Evolutionary conservation across 352 stramenopile species (phyloP).

Genomic region (Pythium scleroteichum): DNA sequence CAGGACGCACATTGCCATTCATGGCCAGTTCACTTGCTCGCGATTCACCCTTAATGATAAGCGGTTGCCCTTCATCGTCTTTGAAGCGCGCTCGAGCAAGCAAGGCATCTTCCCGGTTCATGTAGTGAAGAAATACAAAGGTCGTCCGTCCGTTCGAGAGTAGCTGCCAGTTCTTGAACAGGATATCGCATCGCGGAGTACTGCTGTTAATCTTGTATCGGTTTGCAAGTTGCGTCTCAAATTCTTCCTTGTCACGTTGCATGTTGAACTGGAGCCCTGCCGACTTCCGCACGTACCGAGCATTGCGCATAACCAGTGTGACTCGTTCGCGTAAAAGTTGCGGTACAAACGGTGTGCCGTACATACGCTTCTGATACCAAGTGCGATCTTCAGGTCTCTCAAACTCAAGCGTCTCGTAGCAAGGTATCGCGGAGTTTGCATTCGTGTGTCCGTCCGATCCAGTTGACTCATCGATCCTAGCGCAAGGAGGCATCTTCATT

Average conservation of each 20-base stretch:
- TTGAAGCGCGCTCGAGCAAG: constrained; percentile 18
- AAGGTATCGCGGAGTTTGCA: constrained; percentile 4
- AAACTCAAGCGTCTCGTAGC: constrained; percentile 33
- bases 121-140: constrained; percentile 34
- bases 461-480: neutral
- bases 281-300: constrained; percentile 27
- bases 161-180: constrained; percentile 28
- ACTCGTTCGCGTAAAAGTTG: constrained; percentile 24
- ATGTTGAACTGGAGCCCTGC: constrained; percentile 32
- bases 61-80: constrained; percentile 23
- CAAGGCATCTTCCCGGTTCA: constrained; percentile 32
- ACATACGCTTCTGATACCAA: constrained; percentile 31
- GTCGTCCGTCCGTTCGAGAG: constrained; percentile 21
- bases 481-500: constrained; percentile 13
- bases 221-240: constrained; percentile 15
- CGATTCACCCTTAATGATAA: constrained; percentile 25
- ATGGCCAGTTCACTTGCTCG: constrained; percentile 4
- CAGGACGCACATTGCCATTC: neutral
- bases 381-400: constrained; percentile 23
- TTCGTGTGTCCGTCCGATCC: neutral
- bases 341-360: constrained; percentile 31
- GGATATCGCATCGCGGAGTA: constrained; percentile 30
- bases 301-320: constrained; percentile 29
- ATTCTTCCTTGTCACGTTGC: constrained; percentile 33
- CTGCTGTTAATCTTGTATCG: constrained; percentile 33